Percentiles rank a stretch among this genome's conserved stretches.
Conservation (phyloP, 1,284 basidiomycete genomes). For the Lignosus rhinocerotis region DNA sequence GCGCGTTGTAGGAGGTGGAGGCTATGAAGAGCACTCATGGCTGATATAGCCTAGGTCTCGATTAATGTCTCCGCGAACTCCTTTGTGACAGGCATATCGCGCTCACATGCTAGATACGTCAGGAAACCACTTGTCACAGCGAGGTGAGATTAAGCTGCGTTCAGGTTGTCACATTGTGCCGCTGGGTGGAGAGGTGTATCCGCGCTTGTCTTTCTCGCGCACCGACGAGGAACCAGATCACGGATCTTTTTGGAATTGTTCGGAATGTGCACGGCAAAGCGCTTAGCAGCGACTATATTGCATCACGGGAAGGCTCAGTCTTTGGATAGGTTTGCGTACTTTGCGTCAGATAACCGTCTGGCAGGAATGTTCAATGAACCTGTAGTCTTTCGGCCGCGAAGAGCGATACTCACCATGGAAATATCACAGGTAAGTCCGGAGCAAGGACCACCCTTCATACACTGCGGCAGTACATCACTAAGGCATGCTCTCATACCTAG, state of each 20-base stretch:
- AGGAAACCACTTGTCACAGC: neutral
- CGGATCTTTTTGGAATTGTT: slow-evolving; percentile 1
- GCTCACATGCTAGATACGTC: slow-evolving; percentile 10
- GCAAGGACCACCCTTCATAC: no score
- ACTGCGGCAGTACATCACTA: no score
- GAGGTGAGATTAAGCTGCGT: slow-evolving; percentile 7
- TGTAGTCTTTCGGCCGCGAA: no score
- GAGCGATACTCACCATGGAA: no score
- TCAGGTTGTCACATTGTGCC: slow-evolving; percentile 2
- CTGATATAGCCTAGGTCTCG: neutral
- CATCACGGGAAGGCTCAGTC: neutral
- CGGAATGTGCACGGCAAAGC: neutral
- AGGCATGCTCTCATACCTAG: no score
- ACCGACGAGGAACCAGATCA: slow-evolving; percentile 4
- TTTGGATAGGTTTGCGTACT: neutral
- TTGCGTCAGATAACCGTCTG: neutral
- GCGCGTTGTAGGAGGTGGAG: slow-evolving; percentile 12
- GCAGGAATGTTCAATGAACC: no score
- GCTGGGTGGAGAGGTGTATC: slow-evolving; percentile 17
- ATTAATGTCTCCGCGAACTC: slow-evolving; percentile 5
- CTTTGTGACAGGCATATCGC: slow-evolving; percentile 3
- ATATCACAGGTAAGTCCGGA: no score
- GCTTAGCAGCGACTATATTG: neutral
- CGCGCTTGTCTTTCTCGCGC: slow-evolving; percentile 8
- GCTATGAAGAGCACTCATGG: neutral